phyloP scores from a whole-genome alignment of 148 eudicot genomes.

The Amaranthus palmeri region DNA sequence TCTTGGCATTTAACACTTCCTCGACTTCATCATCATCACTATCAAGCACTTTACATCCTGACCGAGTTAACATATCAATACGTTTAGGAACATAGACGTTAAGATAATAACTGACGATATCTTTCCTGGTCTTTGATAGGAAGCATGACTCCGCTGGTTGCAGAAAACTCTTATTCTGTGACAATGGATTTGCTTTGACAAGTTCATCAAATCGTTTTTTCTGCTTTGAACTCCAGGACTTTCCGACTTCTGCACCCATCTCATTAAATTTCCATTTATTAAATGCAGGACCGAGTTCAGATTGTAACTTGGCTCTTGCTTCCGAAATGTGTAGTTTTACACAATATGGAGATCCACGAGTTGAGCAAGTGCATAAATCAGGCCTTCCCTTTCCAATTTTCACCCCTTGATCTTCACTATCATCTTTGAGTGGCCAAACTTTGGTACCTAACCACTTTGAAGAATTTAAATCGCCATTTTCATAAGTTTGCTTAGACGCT shows the following conservation, averaged over 20 bases:
- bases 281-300: constrained; percentile 57
- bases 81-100: constrained; percentile 62
- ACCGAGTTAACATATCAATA: constrained; percentile 41
- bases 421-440: constrained; percentile 45
- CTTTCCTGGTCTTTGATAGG: constrained; percentile 30
- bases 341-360: constrained; percentile 52
- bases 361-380: constrained; percentile 43
- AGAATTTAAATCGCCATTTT: constrained; percentile 18
- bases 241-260: constrained; percentile 67
- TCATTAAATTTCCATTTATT: constrained; percentile 56
- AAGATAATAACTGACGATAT: constrained; percentile 60
- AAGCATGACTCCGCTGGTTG: constrained; percentile 39
- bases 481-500: constrained; percentile 18
- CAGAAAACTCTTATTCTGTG: constrained; percentile 42
- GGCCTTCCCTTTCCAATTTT: constrained; percentile 62
- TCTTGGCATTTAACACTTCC: constrained; percentile 24
- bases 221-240: constrained; percentile 45
- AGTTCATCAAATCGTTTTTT: constrained; percentile 36
- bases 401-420: constrained; percentile 6
- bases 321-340: constrained; percentile 40
- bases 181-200: constrained; percentile 41
- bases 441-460: constrained; percentile 50
- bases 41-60: constrained; percentile 37
- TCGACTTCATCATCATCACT: constrained; percentile 66
- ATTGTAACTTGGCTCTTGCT: constrained; percentile 32